Base-by-base conservation (phyloP, 2,329 filamentous ascomycete genomes). In the Scedosporium dehoogii region DNA sequence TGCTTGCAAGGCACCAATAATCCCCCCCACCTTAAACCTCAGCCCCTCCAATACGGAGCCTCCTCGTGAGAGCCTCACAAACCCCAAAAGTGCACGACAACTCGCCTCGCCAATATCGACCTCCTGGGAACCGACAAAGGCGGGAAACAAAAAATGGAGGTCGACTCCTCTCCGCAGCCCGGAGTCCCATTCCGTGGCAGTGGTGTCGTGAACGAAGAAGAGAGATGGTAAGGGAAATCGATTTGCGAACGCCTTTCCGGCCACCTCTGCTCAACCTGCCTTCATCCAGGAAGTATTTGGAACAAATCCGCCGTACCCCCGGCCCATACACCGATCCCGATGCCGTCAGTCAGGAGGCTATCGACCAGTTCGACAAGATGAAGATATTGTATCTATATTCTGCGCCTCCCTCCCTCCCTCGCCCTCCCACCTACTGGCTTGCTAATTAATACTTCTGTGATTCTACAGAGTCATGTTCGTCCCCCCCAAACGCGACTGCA, bases 251-350 rank as follows among this genome's bases (percentile, higher is more conserved):
- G 25, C 16, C 5, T 14, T 44, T 56, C 9, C 21, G 23, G n/a
- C 44, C n/a, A 46, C 29, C 16, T 18, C 7, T 62, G 48, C 41
- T 42, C 27, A 42, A 62, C 63, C 63, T 57, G 62, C 65, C 67
- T 62, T 64, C 60, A 64, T 62, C 44, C 66, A 96, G 92, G 92
- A 87, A 85, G 73, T 88, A 96, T 73, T 83, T 97, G 63, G 86
- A 97, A 75, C 87, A 83, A 65, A 86, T 97, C 66, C 83, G 96
- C 63, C 86, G 82, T 63, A 87, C 86, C 38, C 78, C 82, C 3
- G 93, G 94, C 1, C 91, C 94, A 1, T 96, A 90, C 73, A 92
- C 89, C 41, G 88, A 92, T 66, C 81, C 85, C 29, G 84, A 77
- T 6, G 77, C 78, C 16, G 77, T 78, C 27, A 78, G 78, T 58